Conservation (phyloP, 2,329 filamentous ascomycete genomes). For the Paraconiothyrium sp. region DNA sequence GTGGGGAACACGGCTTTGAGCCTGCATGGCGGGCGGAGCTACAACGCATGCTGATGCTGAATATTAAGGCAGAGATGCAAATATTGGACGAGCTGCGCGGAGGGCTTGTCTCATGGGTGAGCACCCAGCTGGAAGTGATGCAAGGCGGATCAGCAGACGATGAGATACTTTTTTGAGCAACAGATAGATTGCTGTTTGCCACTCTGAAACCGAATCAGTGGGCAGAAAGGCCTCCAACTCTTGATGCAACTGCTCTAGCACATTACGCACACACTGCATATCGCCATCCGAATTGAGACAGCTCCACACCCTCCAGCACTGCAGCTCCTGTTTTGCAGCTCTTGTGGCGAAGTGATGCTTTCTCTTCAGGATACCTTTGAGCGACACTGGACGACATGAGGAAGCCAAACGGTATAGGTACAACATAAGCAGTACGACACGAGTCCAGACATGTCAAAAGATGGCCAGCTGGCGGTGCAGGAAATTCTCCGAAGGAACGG, state of each 20-base stretch:
- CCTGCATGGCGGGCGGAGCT: constrained; percentile 64
- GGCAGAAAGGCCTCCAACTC: constrained; percentile 1
- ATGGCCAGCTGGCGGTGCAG: constrained; percentile 27
- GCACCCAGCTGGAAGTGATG: constrained; percentile 28
- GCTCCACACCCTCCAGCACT: constrained; percentile 24
- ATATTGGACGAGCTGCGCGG: constrained; percentile 62
- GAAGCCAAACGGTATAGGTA: neutral
- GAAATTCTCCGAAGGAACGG: constrained; percentile 37
- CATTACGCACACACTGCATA: constrained; percentile 26
- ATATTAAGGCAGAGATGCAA: constrained; percentile 81
- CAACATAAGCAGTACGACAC: constrained; percentile 20
- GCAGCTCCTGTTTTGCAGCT: constrained; percentile 15
- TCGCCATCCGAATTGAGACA: constrained; percentile 19
- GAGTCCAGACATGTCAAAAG: constrained; percentile 24
- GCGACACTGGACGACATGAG: neutral
- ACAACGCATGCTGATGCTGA: constrained; percentile 77
- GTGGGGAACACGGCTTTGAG: constrained; percentile 45
- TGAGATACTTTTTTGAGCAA: constrained; percentile 37
- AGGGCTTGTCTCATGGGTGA: constrained; percentile 45
- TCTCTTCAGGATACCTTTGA: neutral
- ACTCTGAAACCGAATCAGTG: neutral
- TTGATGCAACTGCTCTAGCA: constrained; percentile 15
- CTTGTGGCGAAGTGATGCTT: neutral
- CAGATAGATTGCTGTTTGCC: constrained; percentile 15
- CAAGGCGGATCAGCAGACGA: constrained; percentile 30